Conservation (phyloP, 352 stramenopile genomes). For the Globisporangium cylindrosporum region DNA sequence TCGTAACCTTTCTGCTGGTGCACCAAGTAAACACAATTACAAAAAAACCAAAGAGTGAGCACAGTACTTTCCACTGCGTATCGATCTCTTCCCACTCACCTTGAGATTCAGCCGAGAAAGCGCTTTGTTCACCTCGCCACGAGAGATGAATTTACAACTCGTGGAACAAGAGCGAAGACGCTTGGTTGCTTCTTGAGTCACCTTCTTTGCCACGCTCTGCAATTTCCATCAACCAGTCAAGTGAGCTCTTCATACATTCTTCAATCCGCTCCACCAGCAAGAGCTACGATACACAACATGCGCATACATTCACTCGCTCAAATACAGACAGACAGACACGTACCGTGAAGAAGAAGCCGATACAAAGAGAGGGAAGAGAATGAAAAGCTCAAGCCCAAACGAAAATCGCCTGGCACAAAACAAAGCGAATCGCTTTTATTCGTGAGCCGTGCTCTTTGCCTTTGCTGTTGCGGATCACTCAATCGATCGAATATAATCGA, state of each 20-base stretch:
- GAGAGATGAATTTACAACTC: slow-evolving; percentile 2
- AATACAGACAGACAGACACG: not conserved
- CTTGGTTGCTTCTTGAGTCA: not conserved
- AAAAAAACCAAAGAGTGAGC: slow-evolving; percentile 1
- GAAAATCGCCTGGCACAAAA: not conserved
- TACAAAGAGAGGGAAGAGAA: not conserved
- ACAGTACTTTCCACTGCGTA: not conserved
- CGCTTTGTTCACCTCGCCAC: slow-evolving; percentile 1
- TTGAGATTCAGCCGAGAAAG: not conserved
- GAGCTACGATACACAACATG: not conserved
- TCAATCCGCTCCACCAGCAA: not conserved
- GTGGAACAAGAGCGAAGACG: not conserved
- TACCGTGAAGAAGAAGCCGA: not conserved
- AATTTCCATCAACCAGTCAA: not conserved
- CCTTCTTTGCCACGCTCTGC: slow-evolving; percentile 4
- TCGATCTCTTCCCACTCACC: not conserved
- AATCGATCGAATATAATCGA: not conserved
- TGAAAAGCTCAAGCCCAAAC: not conserved
- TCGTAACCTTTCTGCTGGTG: slow-evolving; percentile 13
- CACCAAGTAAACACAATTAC: not conserved
- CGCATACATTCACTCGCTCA: slow-evolving; percentile 1
- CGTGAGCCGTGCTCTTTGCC: not conserved
- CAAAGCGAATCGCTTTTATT: not conserved
- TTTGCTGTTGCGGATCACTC: slow-evolving; percentile 2
- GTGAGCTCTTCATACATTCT: not conserved